Evolutionary conservation across 2,329 filamentous ascomycete species (phyloP), one percentile per base, ranked within the genome.

Genomic region (Monilinia polystroma): DNA sequence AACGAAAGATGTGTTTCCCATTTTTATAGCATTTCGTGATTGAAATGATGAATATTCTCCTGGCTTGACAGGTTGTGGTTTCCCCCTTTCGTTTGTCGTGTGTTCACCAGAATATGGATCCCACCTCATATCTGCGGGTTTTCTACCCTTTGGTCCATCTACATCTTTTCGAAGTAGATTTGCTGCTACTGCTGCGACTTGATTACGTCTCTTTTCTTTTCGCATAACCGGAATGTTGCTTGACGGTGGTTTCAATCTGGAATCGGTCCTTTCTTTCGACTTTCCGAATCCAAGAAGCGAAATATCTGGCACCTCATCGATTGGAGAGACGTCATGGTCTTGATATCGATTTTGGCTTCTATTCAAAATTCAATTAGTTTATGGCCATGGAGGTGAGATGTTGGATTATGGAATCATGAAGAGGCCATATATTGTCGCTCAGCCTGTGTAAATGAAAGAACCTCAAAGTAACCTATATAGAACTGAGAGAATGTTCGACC

Each of bases 81-180:
- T 84, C 18, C 87, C 86, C 58, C 79, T 81, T 26, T 81, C 77
- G 65, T 79, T 83, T n/a, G 80, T 82, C 6, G 85, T 88, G 51
- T 86, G 85, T 73, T 90, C 88, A 11, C 87, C 88, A 3, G 88
- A 88, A 74, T 84, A 85, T 58, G 84, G 84, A 77, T 91, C 87
- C 87, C 87, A 90, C 70, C 81, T 79, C 29, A 81, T 82, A 68
- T 83, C 80, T 62, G 77, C 76, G 11, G 71, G 66, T 51, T 70
- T 69, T 62, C 71, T 71, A 64, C 67, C 69, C 55, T 62, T 67
- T n/a, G 66, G 32, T n/a, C 49, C 54, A 20, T 70, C 70, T 60
- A 68, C 66, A 41, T 74, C 68, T 60, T 75, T 76, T 52, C 73
- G 66, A 32, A 71, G 64, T 18, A 73, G 35, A 60, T 73, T 75